Evolutionary conservation across 805 yeast species (phyloP).

Genomic region (Priceomyces castillae): DNA sequence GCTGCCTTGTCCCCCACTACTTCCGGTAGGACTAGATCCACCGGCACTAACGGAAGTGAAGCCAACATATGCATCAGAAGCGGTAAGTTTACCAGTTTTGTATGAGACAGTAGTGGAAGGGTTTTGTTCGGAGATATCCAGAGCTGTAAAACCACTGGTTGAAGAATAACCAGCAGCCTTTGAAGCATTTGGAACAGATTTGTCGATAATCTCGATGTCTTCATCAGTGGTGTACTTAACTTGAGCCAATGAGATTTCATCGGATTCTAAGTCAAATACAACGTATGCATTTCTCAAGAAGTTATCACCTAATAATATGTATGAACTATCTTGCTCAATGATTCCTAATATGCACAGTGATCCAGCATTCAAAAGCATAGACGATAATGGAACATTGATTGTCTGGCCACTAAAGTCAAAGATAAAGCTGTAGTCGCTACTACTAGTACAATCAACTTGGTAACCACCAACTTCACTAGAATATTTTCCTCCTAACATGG

Average conservation of each 20-base stretch:
- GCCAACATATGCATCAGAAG: constrained; percentile 1
- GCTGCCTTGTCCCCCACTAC: neutral
- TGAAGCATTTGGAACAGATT: constrained; percentile 51
- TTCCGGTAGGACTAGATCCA: constrained; percentile 2
- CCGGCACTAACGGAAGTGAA: neutral
- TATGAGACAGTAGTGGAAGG: constrained; percentile 16
- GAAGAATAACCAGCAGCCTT: constrained; percentile 45
- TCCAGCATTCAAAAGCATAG: constrained; percentile 21
- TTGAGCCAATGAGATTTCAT: constrained; percentile 52
- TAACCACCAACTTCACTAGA: constrained; percentile 44
- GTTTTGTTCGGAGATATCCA: constrained; percentile 2
- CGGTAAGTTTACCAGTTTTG: constrained; percentile 8
- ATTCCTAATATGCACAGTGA: constrained; percentile 28
- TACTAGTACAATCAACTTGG: constrained; percentile 39
- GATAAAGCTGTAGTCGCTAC: constrained; percentile 25
- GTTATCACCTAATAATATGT: constrained; percentile 59
- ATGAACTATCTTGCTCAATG: constrained; percentile 14
- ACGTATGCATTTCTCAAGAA: constrained; percentile 62
- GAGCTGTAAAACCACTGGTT: constrained; percentile 20
- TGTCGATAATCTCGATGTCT: constrained; percentile 45
- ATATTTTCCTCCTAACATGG: constrained; percentile 41
- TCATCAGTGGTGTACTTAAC: constrained; percentile 26
- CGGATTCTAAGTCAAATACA: constrained; percentile 61
- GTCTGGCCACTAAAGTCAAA: constrained; percentile 59
- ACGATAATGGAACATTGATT: constrained; percentile 47